Evolutionary conservation across 495 filamentous ascomycete species (phyloP), one percentile per base, ranked within the genome.

Genomic region (Tuber aestivum): DNA sequence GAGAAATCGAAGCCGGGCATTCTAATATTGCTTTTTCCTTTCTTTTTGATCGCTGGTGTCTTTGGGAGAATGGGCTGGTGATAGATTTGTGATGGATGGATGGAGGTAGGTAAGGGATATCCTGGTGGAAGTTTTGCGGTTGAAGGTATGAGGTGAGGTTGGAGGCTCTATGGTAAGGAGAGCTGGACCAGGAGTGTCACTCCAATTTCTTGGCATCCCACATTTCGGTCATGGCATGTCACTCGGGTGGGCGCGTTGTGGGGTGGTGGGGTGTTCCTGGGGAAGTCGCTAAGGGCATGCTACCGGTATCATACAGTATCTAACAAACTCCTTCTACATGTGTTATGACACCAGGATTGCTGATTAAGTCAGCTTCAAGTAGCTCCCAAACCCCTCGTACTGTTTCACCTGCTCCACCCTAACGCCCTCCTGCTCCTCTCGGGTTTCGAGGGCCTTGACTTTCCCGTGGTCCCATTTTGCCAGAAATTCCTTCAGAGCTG

Each of bases 1-100:
- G 93, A 94, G 88, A 99, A 99, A 87, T 98, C 95, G 89, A 99
- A 97, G 88, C 96, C 96, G 78, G 92, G 90, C 96, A 99, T 99
- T 76, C 4, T 20, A 12, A 65, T 65, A 16, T 35, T 35, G 56
- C 12, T 18, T 65, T 65, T 65, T 12, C 21, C 32, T 35, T 65
- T 32, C 32, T 65, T 65, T 32, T 65, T 65, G 3, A 35, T 12
- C 27, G 32, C 56, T 14, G 27, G n/a, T 10, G 38, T 44, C 21
- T 71, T 72, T 27, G 14, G 14, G 32, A 18, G 27, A 27, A 65
- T 65, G 32, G 27, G 27, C 35, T 65, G 14, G 27, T 32, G 56
- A 65, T 65, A 14, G 27, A 27, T 18, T 32, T 12, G 14, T 65
- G 56, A 65, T 65, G 56, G n/a, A 35, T 65, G 1, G 14, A 65